Base-by-base conservation (phyloP, 306 rosid species). In the Citrullus amarus region DNA sequence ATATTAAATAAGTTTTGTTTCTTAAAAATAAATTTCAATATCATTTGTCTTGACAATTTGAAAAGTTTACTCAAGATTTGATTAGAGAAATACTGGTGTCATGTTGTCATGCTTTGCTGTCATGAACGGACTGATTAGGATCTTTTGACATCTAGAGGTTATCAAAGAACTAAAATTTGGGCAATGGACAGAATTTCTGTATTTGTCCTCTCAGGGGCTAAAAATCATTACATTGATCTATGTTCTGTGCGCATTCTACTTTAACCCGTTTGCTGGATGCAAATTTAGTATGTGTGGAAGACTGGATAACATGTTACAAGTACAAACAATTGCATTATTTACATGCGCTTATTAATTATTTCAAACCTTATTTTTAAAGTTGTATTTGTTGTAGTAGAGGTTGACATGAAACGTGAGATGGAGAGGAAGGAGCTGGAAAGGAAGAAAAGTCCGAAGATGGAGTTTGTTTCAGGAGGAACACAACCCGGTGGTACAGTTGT, bases 381-480 rank as follows among this genome's bases (percentile, higher is more conserved):
- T 46, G 79, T 50, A n/a, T 69, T 32, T 66, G 59, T 3, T 81
- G 59, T 75, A 69, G 76, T 91, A 95, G 99, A 95, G 84, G 91
- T 83, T 90, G 97, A 91, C 81, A 90, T 90, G 90, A 90, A 93
- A 86, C 90, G 89, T 1, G 97, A 90, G 79, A 82, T 91, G 85
- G 96, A 91, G 65, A 88, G 97, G 84, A 90, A 83, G 81, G 96
- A 86, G 79, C 96, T 86, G 84, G 97, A 91, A 79, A 93, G 87
- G 84, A 91, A 89, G 88, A 89, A 82, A 78, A 83, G 85, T 55
- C 92, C 82, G 57, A 92, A 83, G 86, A 81, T 89, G 80, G 96
- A 90, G 6, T 92, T 88, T 85, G 63, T 84, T 76, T 71, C 96
- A 38, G 92, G 93, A 78, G 88, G 89, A 81, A 30, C 89, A 6